Conservation (phyloP, 495 filamentous ascomycete genomes). For the Aspergillus olivimuriae region DNA sequence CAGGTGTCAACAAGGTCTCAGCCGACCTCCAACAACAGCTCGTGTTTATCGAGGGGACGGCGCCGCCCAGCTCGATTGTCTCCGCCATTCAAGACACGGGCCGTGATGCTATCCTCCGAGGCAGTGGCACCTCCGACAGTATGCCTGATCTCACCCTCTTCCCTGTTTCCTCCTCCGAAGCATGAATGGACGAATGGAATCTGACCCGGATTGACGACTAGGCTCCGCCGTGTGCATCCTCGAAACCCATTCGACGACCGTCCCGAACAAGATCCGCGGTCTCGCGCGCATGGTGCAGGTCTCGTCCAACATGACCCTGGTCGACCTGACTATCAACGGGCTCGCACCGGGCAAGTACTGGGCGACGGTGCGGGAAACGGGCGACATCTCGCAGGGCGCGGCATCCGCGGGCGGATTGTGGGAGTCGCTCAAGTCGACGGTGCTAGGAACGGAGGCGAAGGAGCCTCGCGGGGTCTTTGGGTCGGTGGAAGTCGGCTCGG, state of each 20-base stretch:
- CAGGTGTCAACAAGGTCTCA: conserved; percentile 44
- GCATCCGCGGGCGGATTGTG: conserved; percentile 78
- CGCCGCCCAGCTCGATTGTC: conserved; percentile 83
- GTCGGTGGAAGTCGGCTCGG: conserved; percentile 56
- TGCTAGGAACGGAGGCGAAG: conserved; percentile 34
- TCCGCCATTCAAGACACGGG: conserved; percentile 83
- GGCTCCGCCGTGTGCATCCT: conserved; percentile 94
- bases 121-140: conserved; percentile 81
- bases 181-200: no score
- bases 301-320: conserved; percentile 62
- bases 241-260: conserved; percentile 67
- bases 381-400: conserved; percentile 81
- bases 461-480: conserved; percentile 66
- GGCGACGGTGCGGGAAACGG: conserved; percentile 77
- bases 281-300: conserved; percentile 79
- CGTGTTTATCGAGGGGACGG: conserved; percentile 46
- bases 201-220: conserved; percentile 22
- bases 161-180: no score
- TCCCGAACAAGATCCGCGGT: conserved; percentile 62
- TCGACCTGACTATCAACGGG: conserved; percentile 85
- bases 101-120: conserved; percentile 88
- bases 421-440: conserved; percentile 50
- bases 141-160: conserved; percentile 22
- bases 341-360: conserved; percentile 75
- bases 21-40: conserved; percentile 44